Evolutionary conservation across 1,139 yeast genomes (phyloP).

Genomic region (Scheffersomyces stambukii): DNA sequence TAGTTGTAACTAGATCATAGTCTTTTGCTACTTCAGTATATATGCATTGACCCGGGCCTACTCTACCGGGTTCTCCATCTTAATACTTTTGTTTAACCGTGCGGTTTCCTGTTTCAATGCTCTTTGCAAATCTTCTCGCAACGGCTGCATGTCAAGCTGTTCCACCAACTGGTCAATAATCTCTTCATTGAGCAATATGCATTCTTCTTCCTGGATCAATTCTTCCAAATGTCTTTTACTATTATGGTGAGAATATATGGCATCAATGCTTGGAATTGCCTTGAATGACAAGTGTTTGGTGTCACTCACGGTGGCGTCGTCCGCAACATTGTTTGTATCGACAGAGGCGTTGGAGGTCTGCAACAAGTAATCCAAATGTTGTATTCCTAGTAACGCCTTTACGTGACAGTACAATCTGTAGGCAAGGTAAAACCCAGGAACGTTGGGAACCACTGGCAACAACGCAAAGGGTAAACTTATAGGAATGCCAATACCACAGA

Average conservation of each 20-base stretch:
- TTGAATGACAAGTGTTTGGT: conserved; percentile 25
- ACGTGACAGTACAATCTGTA: conserved; percentile 83
- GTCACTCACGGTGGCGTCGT: conserved; percentile 9
- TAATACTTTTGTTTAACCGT: conserved; percentile 19
- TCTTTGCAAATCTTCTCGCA: conserved; percentile 37
- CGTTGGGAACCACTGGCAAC: conserved; percentile 84
- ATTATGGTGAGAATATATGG: conserved; percentile 12
- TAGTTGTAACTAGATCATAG: too few species aligned
- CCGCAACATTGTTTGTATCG: conserved; percentile 9
- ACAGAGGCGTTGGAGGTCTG: conserved; percentile 17
- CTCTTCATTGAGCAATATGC: conserved; percentile 25
- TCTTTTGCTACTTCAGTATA: too few species aligned
- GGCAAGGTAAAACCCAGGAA: conserved; percentile 88
- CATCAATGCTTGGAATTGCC: conserved; percentile 16
- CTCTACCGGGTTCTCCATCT: conserved; percentile 17
- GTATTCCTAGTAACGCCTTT: conserved; percentile 74
- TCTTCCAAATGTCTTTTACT: conserved; percentile 11
- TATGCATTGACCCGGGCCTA: too few species aligned
- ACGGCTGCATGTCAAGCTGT: conserved; percentile 29
- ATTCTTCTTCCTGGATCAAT: conserved; percentile 21
- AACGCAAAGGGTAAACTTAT: conserved; percentile 75
- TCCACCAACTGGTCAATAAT: conserved; percentile 28
- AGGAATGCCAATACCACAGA: conserved; percentile 66
- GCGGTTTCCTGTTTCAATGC: conserved; percentile 46
- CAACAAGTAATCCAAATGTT: conserved; percentile 56